These are phyloP conservation scores for Neofusicoccum parvum DNA, from an alignment of 2,329 filamentous ascomycete species.

Conservation along the genomic window DNA sequence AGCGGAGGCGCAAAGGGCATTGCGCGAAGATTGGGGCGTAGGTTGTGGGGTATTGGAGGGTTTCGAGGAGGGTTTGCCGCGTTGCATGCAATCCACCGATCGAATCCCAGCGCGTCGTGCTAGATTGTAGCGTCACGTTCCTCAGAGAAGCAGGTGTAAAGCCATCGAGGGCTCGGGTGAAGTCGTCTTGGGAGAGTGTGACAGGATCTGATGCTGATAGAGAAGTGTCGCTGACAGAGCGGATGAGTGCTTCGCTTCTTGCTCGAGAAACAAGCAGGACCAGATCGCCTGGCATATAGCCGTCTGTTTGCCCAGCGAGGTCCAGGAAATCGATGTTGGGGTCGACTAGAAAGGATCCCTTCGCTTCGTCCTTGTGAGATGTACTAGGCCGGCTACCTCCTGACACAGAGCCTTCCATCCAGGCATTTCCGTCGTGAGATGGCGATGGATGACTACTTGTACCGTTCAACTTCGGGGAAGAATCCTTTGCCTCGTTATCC, in stretches of 20 bases:
- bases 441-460: neutral
- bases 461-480: slow-evolving; percentile 22
- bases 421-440: slow-evolving; percentile 45
- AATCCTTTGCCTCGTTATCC: neutral
- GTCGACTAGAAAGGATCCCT: slow-evolving; percentile 69
- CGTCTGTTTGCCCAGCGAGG: slow-evolving; percentile 89
- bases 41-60: slow-evolving; percentile 93
- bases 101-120: slow-evolving; percentile 86
- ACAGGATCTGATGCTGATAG: slow-evolving; percentile 44
- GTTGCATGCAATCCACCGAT: slow-evolving; percentile 89
- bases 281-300: slow-evolving; percentile 96
- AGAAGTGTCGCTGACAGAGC: slow-evolving; percentile 61
- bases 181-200: slow-evolving; percentile 72
- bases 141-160: slow-evolving; percentile 94
- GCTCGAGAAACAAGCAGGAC: slow-evolving; percentile 83
- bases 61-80: slow-evolving; percentile 88
- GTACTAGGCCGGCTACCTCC: slow-evolving; percentile 46
- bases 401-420: slow-evolving; percentile 68
- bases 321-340: slow-evolving; percentile 85
- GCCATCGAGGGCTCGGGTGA: slow-evolving; percentile 80
- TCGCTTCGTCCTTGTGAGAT: slow-evolving; percentile 21
- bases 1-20: slow-evolving; percentile 91
- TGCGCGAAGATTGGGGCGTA: slow-evolving; percentile 97
- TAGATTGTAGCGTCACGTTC: slow-evolving; percentile 91
- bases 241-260: slow-evolving; percentile 88